Evolutionary conservation across 2,329 filamentous ascomycete genomes (phyloP), one percentile per base, ranked within the genome.

Genomic region (Calonectria hongkongensis): DNA sequence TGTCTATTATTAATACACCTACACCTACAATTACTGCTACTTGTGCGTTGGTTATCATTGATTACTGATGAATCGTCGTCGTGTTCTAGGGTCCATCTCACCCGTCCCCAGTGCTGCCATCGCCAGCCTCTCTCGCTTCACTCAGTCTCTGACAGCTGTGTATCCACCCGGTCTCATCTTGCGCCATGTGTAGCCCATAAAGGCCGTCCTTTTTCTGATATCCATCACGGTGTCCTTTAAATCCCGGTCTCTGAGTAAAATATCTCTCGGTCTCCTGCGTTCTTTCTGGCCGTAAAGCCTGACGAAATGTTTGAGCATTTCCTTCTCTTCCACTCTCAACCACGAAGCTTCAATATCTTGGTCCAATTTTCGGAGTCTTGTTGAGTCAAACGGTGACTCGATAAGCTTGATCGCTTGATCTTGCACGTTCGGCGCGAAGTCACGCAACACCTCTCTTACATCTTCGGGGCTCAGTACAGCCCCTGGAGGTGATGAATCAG

Each of bases 161-260:
- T 83, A 85, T 3, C 82, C 81, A 12, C 79, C 79, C 1, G 83
- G 83, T 45, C 82, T 80, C 81, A 84, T 83, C 72, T 92, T 87
- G 15, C 92, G 90, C 88, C 97, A 98, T 2, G 94, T 95, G 82
- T 99, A 99, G 0, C 96, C 96, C 73, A 97, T 84, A 83, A 98
- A 98, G 0, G 95, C 95, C 30, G 91, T 94, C 81, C 89, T 90
- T 84, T 96, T 98, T 72, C 97, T 90, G 75, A 97, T 89, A 76
- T 94, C 92, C 83, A 98, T 86, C n/a, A 94, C 95, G 18, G 88
- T 87, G 48, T 88, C 88, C 48, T 91, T 93, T 8, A 93, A 89
- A 10, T 87, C 84, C 30, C 88, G 89, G 82, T 98, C 96, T 51
- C 96, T 89, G 33, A 98, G 86, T 70, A 98, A 85, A 79, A 94